A percentile compares a stretch with the other conserved stretches of the same genome.
Conservation (phyloP, 352 stramenopile genomes). For the Pythium dissotocum region DNA sequence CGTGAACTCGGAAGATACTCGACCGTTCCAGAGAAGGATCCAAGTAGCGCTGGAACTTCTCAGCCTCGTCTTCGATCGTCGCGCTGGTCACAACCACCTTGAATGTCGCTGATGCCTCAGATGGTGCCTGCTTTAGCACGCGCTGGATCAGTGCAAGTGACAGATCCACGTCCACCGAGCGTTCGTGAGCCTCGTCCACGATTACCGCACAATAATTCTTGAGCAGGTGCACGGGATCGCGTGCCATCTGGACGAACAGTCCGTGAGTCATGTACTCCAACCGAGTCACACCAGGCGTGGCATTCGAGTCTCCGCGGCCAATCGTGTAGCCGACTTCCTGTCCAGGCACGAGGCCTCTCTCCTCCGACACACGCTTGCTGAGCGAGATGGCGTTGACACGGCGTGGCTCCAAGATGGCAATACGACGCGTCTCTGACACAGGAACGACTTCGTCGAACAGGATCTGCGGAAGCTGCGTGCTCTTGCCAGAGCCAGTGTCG, state of each 20-base stretch:
- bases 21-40: constrained; percentile 12
- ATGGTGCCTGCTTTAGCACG: neutral
- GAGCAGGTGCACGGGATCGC: constrained; percentile 19
- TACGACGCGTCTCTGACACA: constrained; percentile 8
- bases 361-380: constrained; percentile 20
- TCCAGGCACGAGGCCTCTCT: constrained; percentile 17
- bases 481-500: constrained; percentile 37
- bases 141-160: constrained; percentile 29
- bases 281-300: constrained; percentile 5
- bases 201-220: constrained; percentile 28
- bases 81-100: constrained; percentile 32
- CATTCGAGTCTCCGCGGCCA: constrained; percentile 22
- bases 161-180: constrained; percentile 32
- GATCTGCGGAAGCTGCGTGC: constrained; percentile 34
- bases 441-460: constrained; percentile 30
- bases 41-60: constrained; percentile 23
- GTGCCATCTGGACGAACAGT: constrained; percentile 28
- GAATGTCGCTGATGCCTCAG: constrained; percentile 3
- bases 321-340: constrained; percentile 32
- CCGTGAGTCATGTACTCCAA: constrained; percentile 35
- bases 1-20: constrained; percentile 23
- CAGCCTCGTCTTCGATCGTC: constrained; percentile 27
- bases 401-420: constrained; percentile 30
- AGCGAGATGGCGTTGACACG: constrained; percentile 32
- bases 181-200: constrained; percentile 37